phyloP scores from a whole-genome alignment of 129 eudicot genomes.

The Artemisia argyi region DNA sequence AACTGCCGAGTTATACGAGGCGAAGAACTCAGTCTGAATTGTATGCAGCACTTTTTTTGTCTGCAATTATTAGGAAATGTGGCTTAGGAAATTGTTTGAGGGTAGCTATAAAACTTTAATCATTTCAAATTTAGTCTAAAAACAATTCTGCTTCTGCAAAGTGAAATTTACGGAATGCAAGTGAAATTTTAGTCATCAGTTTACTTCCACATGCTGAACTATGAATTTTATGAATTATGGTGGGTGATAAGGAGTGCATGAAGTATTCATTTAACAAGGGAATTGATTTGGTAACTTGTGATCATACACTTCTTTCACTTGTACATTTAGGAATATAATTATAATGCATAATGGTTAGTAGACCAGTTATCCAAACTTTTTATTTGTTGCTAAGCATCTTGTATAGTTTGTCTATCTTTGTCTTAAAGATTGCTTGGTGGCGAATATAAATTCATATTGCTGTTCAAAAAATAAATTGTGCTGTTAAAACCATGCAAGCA shows the following conservation, averaged over 20 bases:
- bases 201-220: constrained; percentile 1
- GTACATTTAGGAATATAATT: no score
- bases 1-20: constrained; percentile 50
- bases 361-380: no score
- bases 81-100: not conserved
- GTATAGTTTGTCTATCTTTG: no score
- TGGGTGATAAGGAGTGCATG: not conserved
- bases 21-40: constrained; percentile 20
- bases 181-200: not conserved
- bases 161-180: not conserved
- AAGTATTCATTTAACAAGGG: not conserved
- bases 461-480: no score
- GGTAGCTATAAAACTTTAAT: not conserved
- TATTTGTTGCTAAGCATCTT: no score
- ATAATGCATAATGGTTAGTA: no score
- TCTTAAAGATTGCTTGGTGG: no score
- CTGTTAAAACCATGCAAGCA: no score
- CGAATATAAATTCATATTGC: no score
- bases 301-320: no score
- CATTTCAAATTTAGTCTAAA: not conserved
- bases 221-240: no score
- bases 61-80: not conserved
- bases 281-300: no score
- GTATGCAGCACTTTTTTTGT: not conserved
- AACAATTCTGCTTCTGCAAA: not conserved